A percentile compares a stretch with the other conserved stretches of the same genome.
Conservation (phyloP, 345 rosid genomes). For the Salix dunnii region DNA sequence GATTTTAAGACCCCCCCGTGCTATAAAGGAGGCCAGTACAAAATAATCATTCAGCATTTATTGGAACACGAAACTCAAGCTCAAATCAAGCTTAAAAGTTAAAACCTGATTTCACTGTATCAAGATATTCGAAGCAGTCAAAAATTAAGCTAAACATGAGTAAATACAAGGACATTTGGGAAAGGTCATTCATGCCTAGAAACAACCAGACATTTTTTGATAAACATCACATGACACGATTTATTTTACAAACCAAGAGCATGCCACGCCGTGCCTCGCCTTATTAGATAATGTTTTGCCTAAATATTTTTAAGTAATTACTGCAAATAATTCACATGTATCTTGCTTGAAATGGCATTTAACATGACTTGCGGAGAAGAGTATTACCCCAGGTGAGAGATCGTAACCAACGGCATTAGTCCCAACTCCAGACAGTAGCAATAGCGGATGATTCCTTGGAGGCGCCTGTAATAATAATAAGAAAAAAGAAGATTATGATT, state of each 20-base stretch:
- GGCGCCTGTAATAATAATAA: conserved; percentile 48
- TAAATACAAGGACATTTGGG: not conserved
- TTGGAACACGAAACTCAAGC: not conserved
- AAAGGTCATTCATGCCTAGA: not conserved
- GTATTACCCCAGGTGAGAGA: conserved; percentile 71
- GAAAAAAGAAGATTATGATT: too few relatives aligned
- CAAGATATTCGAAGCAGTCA: not conserved
- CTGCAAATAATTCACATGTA: not conserved
- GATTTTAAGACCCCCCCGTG: not conserved
- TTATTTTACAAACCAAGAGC: not conserved
- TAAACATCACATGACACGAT: not conserved
- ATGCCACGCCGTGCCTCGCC: not conserved
- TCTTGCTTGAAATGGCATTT: not conserved
- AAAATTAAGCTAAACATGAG: not conserved
- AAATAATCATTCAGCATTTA: not conserved
- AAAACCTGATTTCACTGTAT: not conserved
- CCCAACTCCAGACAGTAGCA: conserved; percentile 90
- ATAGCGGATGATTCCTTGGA: conserved; percentile 73
- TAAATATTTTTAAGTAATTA: not conserved
- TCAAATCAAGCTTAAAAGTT: not conserved
- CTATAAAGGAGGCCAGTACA: not conserved
- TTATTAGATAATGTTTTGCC: not conserved
- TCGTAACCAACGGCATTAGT: conserved; percentile 95
- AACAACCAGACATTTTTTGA: not conserved
- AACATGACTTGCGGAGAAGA: not conserved